Base-by-base conservation (phyloP, 176 grass and related monocot species). In the Lolium multiflorum region DNA sequence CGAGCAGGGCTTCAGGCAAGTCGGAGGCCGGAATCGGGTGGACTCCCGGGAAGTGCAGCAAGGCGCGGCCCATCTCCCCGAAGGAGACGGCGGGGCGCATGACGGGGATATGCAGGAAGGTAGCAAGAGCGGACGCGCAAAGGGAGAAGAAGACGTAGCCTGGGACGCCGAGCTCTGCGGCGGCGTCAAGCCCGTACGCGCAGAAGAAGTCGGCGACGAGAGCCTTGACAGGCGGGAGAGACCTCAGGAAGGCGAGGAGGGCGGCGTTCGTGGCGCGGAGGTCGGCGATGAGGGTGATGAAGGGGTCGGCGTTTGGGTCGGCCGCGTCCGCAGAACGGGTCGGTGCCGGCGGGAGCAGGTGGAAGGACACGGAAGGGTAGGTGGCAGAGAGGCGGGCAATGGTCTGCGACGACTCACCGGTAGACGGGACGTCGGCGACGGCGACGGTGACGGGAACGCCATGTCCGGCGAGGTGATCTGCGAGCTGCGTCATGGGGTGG, bases 181-280 rank as follows among this genome's bases (percentile, higher is more conserved):
- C 88, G 52, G 84, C 82, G 60, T 95, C 85, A 21, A 90, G 35
- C 26, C 78, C 88, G 58, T 83, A 83, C n/a, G 72, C 46, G 79
- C 85, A 92, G 88, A 92, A 92, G 25, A 95, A 84, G 82, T 95
- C 93, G 82, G 90, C 6, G 31, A 95, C 79, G 24, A 95, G 82
- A 11, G 93, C 88, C 47, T 24, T 21, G 41, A 88, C 78, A 10
- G 87, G 70, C 18, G 88, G 72, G 74, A 88, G 74, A 17, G 88
- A 73, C 12, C 78, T 22, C 7, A 86, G 43, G 44, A 90, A 85
- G 35, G 71, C 47, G 67, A 80, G 28, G n/a, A 92, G 74, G 4
- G 60, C 60, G 15, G 41, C 3, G 79, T 86, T 89, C 25, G 78
- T 80, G 46, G 73, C 77, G 67, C 68, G 64, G 52, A 94, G 82